Conservation (phyloP, 257 asterid genomes). For the Solanum neorickii region DNA sequence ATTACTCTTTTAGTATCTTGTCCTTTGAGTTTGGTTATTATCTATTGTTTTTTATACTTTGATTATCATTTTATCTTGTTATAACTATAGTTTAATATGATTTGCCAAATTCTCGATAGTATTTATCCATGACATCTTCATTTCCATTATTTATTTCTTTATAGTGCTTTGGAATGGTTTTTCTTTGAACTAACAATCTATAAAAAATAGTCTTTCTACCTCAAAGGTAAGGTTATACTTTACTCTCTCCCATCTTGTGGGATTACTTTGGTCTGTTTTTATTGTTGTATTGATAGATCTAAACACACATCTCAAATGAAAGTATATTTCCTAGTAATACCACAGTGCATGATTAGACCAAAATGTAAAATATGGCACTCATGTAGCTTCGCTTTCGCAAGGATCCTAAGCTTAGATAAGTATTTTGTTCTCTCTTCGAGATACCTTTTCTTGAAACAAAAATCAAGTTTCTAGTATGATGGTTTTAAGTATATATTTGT, state of each 20-base stretch:
- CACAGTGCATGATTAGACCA: not conserved
- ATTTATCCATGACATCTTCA: not conserved
- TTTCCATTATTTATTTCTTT: not conserved
- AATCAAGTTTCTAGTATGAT: not conserved
- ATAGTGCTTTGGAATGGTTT: not conserved
- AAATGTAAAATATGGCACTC: not conserved
- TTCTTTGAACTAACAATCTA: not conserved
- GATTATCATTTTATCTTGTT: not conserved
- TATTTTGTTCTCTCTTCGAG: not conserved
- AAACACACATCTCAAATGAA: not conserved
- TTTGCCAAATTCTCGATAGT: not conserved
- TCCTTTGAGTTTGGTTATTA: not conserved
- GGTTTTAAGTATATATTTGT: not conserved
- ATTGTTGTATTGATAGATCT: not conserved
- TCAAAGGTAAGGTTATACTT: not conserved
- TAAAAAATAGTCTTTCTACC: not conserved
- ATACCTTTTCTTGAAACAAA: not conserved
- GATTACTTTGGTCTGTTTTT: not conserved
- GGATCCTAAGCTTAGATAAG: not conserved
- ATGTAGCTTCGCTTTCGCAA: not conserved
- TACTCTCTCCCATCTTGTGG: not conserved
- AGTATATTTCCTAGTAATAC: not conserved
- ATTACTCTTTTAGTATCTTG: not conserved
- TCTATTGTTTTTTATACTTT: not conserved
- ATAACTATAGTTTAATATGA: not conserved